Conservation (phyloP, 257 asterid genomes). For the Salvia splendens region DNA sequence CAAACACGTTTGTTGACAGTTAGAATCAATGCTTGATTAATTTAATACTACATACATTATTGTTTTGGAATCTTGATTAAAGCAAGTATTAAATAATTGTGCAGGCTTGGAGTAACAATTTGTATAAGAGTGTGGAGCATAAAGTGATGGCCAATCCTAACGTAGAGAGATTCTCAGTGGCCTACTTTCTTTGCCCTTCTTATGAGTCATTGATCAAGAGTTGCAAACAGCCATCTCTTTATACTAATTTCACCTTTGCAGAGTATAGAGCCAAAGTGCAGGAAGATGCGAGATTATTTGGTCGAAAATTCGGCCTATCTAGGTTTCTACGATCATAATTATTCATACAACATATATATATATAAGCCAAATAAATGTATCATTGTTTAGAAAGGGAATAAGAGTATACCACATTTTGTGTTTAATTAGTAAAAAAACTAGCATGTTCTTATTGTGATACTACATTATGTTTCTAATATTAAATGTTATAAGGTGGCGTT, state of each 20-base stretch:
- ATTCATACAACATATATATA: not conserved
- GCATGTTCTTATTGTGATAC: too few relatives aligned
- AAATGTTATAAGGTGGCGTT: too few relatives aligned
- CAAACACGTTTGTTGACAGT: conserved; percentile 14
- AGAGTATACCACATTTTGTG: not conserved
- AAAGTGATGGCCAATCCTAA: conserved; percentile 54
- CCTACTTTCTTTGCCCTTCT: conserved; percentile 74
- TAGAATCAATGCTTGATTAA: conserved; percentile 4
- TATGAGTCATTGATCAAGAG: conserved; percentile 50
- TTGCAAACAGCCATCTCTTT: conserved; percentile 53
- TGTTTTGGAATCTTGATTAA: not conserved
- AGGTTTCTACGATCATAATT: conserved; percentile 39
- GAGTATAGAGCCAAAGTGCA: conserved; percentile 56
- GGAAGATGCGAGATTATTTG: conserved; percentile 52
- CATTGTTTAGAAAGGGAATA: not conserved
- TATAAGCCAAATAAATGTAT: not conserved
- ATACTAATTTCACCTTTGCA: conserved; percentile 56
- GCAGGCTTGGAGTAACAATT: conserved; percentile 89
- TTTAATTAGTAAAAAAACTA: not conserved
- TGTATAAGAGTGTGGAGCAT: conserved; percentile 71
- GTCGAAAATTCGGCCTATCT: conserved; percentile 66
- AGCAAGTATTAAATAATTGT: conserved; percentile 3
- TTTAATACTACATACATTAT: not conserved
- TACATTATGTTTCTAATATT: not conserved
- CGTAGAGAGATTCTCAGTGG: conserved; percentile 70